Conservation (phyloP, 306 rosid species). For the Hylodesmum podocarpum region DNA sequence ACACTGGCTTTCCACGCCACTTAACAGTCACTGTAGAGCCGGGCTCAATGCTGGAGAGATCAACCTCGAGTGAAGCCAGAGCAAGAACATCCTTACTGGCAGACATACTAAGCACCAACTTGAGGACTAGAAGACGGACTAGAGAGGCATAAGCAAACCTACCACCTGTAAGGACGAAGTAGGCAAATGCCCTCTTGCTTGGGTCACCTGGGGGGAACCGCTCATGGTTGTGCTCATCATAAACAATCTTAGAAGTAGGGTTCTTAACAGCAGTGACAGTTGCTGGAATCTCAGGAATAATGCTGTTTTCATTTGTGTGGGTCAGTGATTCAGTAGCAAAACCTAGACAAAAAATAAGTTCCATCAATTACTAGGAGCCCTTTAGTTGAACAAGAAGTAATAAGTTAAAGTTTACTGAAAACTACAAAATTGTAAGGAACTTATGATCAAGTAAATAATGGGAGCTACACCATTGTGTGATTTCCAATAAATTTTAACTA, state of each 20-base stretch:
- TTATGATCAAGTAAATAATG: too few relatives aligned
- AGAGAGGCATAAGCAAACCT: slow-evolving; percentile 72
- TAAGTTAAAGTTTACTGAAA: too few relatives aligned
- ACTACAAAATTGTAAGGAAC: neutral
- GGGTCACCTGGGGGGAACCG: slow-evolving; percentile 78
- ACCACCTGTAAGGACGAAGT: slow-evolving; percentile 74
- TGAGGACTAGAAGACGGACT: slow-evolving; percentile 68
- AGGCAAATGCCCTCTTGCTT: slow-evolving; percentile 79
- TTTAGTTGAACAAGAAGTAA: neutral
- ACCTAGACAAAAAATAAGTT: slow-evolving; percentile 42
- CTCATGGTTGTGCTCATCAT: slow-evolving; percentile 68
- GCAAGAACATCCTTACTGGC: slow-evolving; percentile 87
- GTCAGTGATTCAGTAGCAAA: slow-evolving; percentile 48
- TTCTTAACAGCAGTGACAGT: slow-evolving; percentile 62
- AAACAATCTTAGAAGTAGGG: slow-evolving; percentile 67
- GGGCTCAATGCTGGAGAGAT: slow-evolving; percentile 68
- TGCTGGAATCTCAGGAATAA: slow-evolving; percentile 52
- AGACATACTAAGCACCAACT: slow-evolving; percentile 77
- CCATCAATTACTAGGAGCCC: neutral
- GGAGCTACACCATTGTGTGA: neutral
- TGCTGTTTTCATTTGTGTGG: slow-evolving; percentile 41
- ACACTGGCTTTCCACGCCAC: slow-evolving; percentile 87
- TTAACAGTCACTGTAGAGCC: slow-evolving; percentile 71
- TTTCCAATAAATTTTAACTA: too few relatives aligned
- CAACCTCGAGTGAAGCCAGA: slow-evolving; percentile 70